Evolutionary conservation across 164 flowering plant genomes (phyloP).

Genomic region (Amborella trichopoda): DNA sequence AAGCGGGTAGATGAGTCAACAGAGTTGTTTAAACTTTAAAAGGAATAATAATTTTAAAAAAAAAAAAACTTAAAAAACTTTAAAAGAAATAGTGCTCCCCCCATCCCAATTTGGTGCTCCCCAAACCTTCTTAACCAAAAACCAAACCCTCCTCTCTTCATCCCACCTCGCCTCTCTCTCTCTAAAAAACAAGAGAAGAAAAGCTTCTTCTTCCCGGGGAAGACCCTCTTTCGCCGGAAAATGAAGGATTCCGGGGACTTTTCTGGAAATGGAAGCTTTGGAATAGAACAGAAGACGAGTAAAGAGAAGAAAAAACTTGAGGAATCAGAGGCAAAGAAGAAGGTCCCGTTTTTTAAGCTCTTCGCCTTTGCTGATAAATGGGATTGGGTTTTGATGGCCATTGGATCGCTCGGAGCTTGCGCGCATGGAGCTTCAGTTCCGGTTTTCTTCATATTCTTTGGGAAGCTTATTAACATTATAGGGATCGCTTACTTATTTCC

Average conservation of each 20-base stretch:
- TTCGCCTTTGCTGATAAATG: constrained; percentile 72
- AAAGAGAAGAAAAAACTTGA: constrained; percentile 9
- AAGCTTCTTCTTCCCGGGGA: no score
- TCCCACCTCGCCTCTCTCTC: no score
- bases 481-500: constrained; percentile 84
- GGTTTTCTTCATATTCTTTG: constrained; percentile 89
- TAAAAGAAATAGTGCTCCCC: no score
- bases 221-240: no score
- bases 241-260: background rate
- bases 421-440: constrained; percentile 93
- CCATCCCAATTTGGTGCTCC: no score
- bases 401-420: constrained; percentile 76
- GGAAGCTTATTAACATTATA: constrained; percentile 66
- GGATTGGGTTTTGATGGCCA: constrained; percentile 61
- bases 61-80: no score
- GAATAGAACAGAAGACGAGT: constrained; percentile 5
- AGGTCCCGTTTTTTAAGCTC: constrained; percentile 49
- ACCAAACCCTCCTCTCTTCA: no score
- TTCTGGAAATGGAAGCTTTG: constrained; percentile 1
- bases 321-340: constrained; percentile 13
- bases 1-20: no score
- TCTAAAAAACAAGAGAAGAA: no score
- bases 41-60: no score
- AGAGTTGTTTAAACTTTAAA: no score
- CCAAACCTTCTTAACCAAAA: no score